Conservation (phyloP, 2,329 filamentous ascomycete species). For the Colletotrichum siamense region DNA sequence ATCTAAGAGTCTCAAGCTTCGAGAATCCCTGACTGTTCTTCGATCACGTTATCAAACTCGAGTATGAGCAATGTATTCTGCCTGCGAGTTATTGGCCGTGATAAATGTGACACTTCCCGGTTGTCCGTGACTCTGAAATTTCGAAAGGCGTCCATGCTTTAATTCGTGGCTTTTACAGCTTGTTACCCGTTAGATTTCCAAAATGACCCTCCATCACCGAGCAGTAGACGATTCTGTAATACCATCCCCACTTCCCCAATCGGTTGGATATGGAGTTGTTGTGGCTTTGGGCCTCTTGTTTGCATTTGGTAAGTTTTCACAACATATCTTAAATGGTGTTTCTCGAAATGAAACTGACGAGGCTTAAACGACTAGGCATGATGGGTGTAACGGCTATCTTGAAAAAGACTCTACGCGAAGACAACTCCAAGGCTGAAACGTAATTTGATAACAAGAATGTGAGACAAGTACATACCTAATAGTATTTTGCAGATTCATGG, state of each 20-base stretch:
- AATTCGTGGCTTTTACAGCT: not conserved
- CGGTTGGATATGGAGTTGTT: not conserved
- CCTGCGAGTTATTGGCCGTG: not conserved
- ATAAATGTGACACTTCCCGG: not conserved
- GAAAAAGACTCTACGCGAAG: constrained; percentile 55
- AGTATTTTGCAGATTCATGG: constrained; percentile 48
- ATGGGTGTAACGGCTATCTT: constrained; percentile 50
- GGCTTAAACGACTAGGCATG: constrained; percentile 46
- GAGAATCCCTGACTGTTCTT: not conserved
- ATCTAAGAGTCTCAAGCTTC: not conserved
- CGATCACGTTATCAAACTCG: not conserved
- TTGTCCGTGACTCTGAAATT: not conserved
- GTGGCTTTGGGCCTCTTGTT: not conserved
- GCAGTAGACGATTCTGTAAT: not conserved
- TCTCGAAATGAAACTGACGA: constrained; percentile 35
- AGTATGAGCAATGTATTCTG: not conserved
- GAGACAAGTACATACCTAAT: not conserved
- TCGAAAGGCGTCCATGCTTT: not conserved
- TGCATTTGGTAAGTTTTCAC: not conserved
- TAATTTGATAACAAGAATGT: not conserved
- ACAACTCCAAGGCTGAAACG: constrained; percentile 58
- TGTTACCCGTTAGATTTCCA: not conserved
- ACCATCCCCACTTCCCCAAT: constrained; percentile 5
- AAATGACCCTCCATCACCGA: not conserved
- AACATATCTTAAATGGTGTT: not conserved